Conservation (phyloP, 1,139 yeast species). For the Taphrina populina region DNA sequence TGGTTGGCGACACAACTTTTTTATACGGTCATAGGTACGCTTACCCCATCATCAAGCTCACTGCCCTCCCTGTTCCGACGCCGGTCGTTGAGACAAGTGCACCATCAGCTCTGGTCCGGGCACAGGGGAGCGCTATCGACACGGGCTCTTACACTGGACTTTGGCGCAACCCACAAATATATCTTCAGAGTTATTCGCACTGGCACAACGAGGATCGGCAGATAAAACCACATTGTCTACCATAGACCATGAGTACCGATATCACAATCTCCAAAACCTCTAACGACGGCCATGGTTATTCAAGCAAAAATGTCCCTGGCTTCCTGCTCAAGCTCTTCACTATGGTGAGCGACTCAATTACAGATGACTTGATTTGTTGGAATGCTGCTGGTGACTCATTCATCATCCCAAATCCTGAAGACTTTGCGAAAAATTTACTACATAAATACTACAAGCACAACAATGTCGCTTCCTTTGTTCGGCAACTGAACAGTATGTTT, state of each 20-base stretch:
- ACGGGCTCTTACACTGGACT: too few species aligned
- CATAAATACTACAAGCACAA: conserved; percentile 93
- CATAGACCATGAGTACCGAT: conserved; percentile 15
- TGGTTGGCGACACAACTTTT: too few species aligned
- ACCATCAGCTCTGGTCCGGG: too few species aligned
- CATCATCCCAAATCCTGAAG: conserved; percentile 79
- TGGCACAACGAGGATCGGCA: too few species aligned
- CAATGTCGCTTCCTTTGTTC: conserved; percentile 89
- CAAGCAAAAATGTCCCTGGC: conserved; percentile 34
- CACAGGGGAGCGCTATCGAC: too few species aligned
- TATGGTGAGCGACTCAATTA: conserved; percentile 81
- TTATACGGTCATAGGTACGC: too few species aligned
- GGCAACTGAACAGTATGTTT: conserved; percentile 68
- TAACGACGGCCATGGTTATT: conserved; percentile 1
- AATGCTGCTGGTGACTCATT: conserved; percentile 79
- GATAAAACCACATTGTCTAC: too few species aligned
- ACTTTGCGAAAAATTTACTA: conserved; percentile 75
- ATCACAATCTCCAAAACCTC: conserved; percentile 5
- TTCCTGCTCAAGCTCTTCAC: conserved; percentile 41
- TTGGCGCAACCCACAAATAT: too few species aligned
- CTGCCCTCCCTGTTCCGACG: too few species aligned
- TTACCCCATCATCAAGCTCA: too few species aligned
- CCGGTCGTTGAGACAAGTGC: too few species aligned
- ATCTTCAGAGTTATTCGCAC: too few species aligned
- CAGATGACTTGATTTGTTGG: conserved; percentile 76